Conservation (phyloP, 805 yeast species). For the Metschnikowia picachoensis region DNA sequence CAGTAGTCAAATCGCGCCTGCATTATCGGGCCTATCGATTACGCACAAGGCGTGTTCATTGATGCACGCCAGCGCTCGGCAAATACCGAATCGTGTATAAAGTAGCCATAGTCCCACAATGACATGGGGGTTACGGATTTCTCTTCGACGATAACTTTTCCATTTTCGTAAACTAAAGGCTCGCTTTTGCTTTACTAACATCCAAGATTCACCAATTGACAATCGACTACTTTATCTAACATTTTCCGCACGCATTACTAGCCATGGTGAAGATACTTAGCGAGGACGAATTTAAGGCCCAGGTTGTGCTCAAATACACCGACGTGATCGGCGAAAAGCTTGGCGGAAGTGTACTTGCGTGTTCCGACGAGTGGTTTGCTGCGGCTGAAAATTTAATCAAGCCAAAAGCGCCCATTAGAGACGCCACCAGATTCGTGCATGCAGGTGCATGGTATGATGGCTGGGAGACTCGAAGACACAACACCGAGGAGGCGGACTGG, state of each 20-base stretch:
- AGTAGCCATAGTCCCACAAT: neutral
- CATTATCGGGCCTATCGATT: slow-evolving; percentile 6
- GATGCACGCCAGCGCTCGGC: too few relatives aligned
- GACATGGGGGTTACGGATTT: neutral
- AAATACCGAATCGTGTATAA: too few relatives aligned
- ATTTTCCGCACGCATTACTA: neutral
- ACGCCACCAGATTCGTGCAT: slow-evolving; percentile 70
- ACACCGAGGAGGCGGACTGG: slow-evolving; percentile 81
- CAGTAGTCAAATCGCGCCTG: neutral
- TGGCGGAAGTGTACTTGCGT: slow-evolving; percentile 69
- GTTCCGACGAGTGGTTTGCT: slow-evolving; percentile 94
- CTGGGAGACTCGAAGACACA: slow-evolving; percentile 97
- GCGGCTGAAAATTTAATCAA: slow-evolving; percentile 83
- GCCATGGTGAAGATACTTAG: slow-evolving; percentile 18
- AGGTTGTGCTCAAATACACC: slow-evolving; percentile 50
- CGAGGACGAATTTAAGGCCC: slow-evolving; percentile 39
- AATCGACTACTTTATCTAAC: neutral
- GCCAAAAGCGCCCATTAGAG: slow-evolving; percentile 77
- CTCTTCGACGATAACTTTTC: neutral
- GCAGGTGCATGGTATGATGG: slow-evolving; percentile 99
- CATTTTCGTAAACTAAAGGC: neutral
- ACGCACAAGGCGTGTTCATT: too few relatives aligned
- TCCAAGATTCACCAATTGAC: too few relatives aligned
- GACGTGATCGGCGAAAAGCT: slow-evolving; percentile 83
- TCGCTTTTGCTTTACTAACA: too few relatives aligned